Conservation (phyloP, 306 rosid species). For the Calophaca sinica region DNA sequence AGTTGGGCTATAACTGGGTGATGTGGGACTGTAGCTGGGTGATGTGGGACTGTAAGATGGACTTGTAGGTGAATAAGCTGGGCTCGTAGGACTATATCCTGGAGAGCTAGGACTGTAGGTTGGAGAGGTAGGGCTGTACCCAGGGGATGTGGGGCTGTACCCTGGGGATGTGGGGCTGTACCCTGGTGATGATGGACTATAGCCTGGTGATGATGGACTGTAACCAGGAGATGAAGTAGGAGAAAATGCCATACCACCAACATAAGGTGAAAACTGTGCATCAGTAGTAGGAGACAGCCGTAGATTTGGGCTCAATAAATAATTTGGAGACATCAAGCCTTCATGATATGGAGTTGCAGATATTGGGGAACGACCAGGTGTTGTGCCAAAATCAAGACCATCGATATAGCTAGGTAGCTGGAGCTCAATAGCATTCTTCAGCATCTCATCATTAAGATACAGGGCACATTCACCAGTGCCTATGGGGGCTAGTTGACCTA, state of each 20-base stretch:
- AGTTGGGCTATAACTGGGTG: constrained; percentile 72
- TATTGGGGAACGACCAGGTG: constrained; percentile 91
- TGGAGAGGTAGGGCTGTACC: constrained; percentile 95
- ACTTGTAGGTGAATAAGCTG: constrained; percentile 96
- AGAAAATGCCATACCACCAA: constrained; percentile 95
- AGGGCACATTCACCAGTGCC: constrained; percentile 93
- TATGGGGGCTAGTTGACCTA: constrained; percentile 97
- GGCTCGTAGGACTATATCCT: constrained; percentile 96
- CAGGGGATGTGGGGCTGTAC: constrained; percentile 93
- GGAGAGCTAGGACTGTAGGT: constrained; percentile 98
- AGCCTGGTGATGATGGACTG: constrained; percentile 95
- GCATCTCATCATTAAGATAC: constrained; percentile 93
- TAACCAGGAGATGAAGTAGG: constrained; percentile 96
- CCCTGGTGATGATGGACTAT: constrained; percentile 96
- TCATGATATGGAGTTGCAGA: constrained; percentile 96
- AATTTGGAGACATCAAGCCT: constrained; percentile 95
- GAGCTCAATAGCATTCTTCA: constrained; percentile 96
- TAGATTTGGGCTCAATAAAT: constrained; percentile 90
- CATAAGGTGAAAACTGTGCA: constrained; percentile 99
- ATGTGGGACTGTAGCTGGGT: constrained; percentile 84
- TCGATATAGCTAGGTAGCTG: constrained; percentile 98
- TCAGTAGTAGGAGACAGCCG: constrained; percentile 83
- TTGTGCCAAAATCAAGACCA: constrained; percentile 97
- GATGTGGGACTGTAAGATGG: constrained; percentile 94
- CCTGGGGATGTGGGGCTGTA: constrained; percentile 97